These are phyloP conservation scores for Epichloe sp. DNA, from an alignment of 2,329 filamentous ascomycete species.

Conservation along the genomic window DNA sequence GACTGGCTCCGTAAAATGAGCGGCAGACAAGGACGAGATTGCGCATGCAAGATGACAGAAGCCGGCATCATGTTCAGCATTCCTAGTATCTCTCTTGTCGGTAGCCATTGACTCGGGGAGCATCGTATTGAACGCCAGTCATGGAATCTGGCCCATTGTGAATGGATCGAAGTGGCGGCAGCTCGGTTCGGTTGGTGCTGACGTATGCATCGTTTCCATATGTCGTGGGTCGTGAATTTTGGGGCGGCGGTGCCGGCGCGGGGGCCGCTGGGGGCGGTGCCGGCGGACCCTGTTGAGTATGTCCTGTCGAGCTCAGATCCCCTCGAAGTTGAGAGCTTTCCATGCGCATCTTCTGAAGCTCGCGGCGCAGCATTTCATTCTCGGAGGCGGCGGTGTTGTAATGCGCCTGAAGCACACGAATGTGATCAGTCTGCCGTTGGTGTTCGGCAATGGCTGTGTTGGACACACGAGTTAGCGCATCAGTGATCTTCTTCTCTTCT, in stretches of 20 bases:
- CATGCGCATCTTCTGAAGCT: constrained; percentile 33
- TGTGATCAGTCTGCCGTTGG: constrained; percentile 37
- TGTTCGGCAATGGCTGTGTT: constrained; percentile 46
- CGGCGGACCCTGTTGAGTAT: constrained; percentile 13
- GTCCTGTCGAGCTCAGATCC: constrained; percentile 14
- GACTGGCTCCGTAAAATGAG: neutral
- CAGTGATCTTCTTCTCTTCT: neutral
- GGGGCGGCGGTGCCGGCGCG: constrained; percentile 8
- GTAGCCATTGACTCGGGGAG: constrained; percentile 33
- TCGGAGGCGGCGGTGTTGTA: constrained; percentile 29
- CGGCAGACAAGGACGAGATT: neutral
- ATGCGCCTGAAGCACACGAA: constrained; percentile 33
- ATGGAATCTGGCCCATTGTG: constrained; percentile 44
- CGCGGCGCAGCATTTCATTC: constrained; percentile 34
- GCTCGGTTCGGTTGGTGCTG: constrained; percentile 29
- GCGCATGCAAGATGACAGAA: neutral
- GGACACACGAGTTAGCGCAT: neutral
- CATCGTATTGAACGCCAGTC: constrained; percentile 53
- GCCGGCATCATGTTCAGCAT: neutral
- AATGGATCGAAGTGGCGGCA: constrained; percentile 44
- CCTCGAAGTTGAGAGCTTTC: constrained; percentile 35
- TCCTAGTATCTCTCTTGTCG: constrained; percentile 26
- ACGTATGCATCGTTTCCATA: constrained; percentile 20
- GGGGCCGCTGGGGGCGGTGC: constrained; percentile 12
- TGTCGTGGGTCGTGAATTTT: constrained; percentile 5